Base-by-base conservation (phyloP, 257 asterid genomes). In the Nemophila menziesii region DNA sequence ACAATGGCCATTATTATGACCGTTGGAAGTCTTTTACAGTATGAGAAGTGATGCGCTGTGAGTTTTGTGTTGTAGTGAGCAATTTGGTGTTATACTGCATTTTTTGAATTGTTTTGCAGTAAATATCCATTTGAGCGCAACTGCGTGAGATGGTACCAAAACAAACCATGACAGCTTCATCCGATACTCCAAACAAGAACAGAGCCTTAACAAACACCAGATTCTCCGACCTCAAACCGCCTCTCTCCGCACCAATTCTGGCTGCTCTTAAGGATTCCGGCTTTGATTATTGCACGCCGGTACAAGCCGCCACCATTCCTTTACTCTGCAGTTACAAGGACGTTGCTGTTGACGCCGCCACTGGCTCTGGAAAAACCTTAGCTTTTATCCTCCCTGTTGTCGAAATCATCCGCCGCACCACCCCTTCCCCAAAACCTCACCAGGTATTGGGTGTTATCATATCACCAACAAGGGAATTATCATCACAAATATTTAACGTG, bases 261-360 rank as follows among this genome's bases (percentile, higher is more conserved):
- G 75, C 76, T 48, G 94, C 82, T 11, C 67, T 89, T 20, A 56
- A 60, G 5, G 37, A 24, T 0, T 68, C 70, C 34, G 93, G 85
- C 10, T 89, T 89, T 60, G 84, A 78, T 23, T 89, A 69, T 76
- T 89, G 94, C 52, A 84, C 98, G 0, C 98, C 98, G 15, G 94
- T 89, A 51, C 95, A 89, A 64, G 94, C 92, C 38, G 79, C 79
- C 68, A 84, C 98, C 45, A 80, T 87, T 41, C 97, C 95, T 29
- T 52, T 82, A 53, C 84, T 87, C 16, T 80, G 92, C 78, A 49
- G 52, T 73, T 70, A 71, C 75, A 84, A 78, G 56, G 97, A 84
- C 54, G 95, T 89, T 6, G 63, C 90, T 1, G 95, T 89, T 2
- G 94, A 89, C 58, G 98, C 94, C 59, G 95, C 95, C 67, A 89